Evolutionary conservation across 768 basidiomycete genomes (phyloP).

Genomic region (Suillus ampliporus): DNA sequence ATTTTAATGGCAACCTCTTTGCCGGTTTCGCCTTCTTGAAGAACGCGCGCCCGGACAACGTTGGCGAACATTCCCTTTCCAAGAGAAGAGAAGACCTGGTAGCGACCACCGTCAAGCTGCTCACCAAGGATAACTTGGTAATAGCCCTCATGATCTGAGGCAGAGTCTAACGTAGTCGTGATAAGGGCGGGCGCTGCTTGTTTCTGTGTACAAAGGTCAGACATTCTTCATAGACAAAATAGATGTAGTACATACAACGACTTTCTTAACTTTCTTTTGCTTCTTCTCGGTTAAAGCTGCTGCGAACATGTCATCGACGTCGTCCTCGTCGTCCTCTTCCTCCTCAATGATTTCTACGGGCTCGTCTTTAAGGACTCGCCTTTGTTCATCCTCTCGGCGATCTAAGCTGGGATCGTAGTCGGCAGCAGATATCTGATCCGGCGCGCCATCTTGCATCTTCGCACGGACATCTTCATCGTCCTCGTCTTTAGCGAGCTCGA

Average conservation of each 20-base stretch:
- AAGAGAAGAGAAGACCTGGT: slow-evolving; percentile 93
- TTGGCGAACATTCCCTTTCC: slow-evolving; percentile 99
- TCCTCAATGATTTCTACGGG: slow-evolving; percentile 50
- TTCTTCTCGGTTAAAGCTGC: slow-evolving; percentile 54
- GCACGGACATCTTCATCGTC: slow-evolving; percentile 55
- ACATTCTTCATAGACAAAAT: slow-evolving; percentile 2
- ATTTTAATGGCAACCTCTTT: slow-evolving; percentile 98
- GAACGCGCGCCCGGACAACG: slow-evolving; percentile 87
- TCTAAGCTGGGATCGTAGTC: slow-evolving; percentile 91
- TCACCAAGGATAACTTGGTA: slow-evolving; percentile 95
- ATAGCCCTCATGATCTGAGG: slow-evolving; percentile 94
- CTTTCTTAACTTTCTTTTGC: slow-evolving; percentile 65
- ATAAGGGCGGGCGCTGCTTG: slow-evolving; percentile 65
- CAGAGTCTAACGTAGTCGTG: slow-evolving; percentile 83
- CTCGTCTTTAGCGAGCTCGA: slow-evolving; percentile 72
- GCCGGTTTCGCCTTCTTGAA: slow-evolving; percentile 64
- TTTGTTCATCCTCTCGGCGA: slow-evolving; percentile 82
- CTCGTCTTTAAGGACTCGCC: slow-evolving; percentile 54
- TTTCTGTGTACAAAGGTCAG: slow-evolving; percentile 42
- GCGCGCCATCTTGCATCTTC: slow-evolving; percentile 50
- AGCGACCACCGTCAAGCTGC: slow-evolving; percentile 88
- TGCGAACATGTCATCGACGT: slow-evolving; percentile 97
- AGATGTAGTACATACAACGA: slow-evolving; percentile 46
- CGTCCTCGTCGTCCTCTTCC: slow-evolving; percentile 75
- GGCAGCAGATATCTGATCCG: slow-evolving; percentile 85